Evolutionary conservation across 73 alveolate genomes (phyloP).

Genomic region (Paramecium biaurelia): DNA sequence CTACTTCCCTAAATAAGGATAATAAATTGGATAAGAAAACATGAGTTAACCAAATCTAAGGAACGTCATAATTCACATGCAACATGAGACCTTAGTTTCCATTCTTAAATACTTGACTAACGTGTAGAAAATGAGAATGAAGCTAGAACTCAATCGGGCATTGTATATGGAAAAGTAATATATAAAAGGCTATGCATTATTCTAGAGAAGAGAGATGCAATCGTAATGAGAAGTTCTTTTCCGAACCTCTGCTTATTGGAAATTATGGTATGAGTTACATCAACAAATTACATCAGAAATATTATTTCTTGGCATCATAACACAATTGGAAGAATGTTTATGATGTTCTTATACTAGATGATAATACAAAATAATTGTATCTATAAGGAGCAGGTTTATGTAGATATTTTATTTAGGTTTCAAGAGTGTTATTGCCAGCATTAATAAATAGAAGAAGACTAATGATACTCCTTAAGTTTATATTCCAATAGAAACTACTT

Average conservation of each 20-base stretch:
- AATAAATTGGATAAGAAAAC: background rate
- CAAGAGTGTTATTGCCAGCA: background rate
- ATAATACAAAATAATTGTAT: background rate
- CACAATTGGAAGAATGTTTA: background rate
- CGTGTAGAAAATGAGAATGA: background rate
- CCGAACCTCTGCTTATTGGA: slow-evolving; percentile 11
- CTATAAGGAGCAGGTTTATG: background rate
- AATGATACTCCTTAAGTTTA: background rate
- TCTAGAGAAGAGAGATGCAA: slow-evolving; percentile 35
- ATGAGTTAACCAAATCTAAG: background rate
- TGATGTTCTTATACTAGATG: slow-evolving; percentile 26
- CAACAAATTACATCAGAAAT: slow-evolving; percentile 8
- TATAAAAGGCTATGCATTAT: background rate
- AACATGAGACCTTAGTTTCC: background rate
- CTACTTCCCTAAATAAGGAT: slow-evolving; percentile 35
- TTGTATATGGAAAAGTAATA: background rate
- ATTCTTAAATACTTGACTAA: background rate
- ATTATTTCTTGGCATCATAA: background rate
- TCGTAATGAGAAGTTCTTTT: slow-evolving; percentile 37
- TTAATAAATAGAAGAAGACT: background rate
- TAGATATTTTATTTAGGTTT: background rate
- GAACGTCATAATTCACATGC: background rate
- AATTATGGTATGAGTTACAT: background rate
- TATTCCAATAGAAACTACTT: background rate
- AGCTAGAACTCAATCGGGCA: background rate